Conservation (phyloP, 805 yeast species). For the Nakazawaea populi region DNA sequence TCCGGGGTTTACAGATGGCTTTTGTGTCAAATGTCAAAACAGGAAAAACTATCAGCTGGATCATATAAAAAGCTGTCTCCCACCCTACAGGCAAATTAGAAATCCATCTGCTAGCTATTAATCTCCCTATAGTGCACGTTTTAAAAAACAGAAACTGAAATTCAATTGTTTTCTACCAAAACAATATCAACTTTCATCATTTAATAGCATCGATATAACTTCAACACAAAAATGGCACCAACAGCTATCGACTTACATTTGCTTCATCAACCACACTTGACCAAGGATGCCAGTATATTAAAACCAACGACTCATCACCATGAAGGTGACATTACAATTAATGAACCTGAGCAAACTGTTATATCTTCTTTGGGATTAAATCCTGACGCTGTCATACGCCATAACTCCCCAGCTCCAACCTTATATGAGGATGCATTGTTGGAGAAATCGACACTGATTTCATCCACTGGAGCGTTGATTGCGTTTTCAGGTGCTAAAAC, state of each 20-base stretch:
- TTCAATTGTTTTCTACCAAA: no score
- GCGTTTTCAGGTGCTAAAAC: constrained; percentile 95
- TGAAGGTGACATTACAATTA: not conserved
- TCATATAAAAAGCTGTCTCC: no score
- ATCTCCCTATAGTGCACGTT: no score
- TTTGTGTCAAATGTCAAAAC: no score
- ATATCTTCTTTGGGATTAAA: constrained; percentile 39
- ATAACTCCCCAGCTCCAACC: constrained; percentile 90
- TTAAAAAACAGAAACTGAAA: no score
- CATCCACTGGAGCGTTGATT: constrained; percentile 90
- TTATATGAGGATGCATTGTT: constrained; percentile 90
- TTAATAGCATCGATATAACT: not conserved
- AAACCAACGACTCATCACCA: constrained; percentile 12
- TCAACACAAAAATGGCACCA: constrained; percentile 26
- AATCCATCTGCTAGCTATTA: no score
- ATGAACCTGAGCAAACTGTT: constrained; percentile 23
- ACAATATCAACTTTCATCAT: not conserved
- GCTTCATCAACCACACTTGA: constrained; percentile 18
- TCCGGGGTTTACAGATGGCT: no score
- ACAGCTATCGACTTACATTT: constrained; percentile 31
- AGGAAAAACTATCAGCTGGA: no score
- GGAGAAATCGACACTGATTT: constrained; percentile 87
- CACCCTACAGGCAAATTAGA: no score
- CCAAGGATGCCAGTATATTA: constrained; percentile 14
- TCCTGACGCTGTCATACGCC: constrained; percentile 65